These are phyloP conservation scores for Penicillium corylophilum DNA, from an alignment of 2,329 filamentous ascomycete genomes.

Conservation along the genomic window DNA sequence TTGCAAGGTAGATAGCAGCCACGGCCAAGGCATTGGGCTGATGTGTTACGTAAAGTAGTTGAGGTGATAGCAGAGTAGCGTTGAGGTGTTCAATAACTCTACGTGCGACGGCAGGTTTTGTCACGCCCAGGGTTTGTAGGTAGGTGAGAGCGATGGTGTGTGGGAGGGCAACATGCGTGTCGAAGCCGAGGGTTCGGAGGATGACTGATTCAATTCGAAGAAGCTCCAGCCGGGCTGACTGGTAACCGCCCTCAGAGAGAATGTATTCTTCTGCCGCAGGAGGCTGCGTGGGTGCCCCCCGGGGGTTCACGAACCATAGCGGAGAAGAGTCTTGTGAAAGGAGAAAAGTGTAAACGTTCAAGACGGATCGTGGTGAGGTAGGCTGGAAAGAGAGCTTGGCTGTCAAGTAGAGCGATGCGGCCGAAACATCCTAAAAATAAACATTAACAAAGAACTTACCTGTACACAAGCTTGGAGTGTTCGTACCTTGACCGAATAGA, in stretches of 20 bases:
- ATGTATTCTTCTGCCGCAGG: conserved; percentile 60
- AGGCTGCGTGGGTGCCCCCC: conserved; percentile 26
- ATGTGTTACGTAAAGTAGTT: conserved; percentile 87
- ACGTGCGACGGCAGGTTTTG: conserved; percentile 58
- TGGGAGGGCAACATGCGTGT: conserved; percentile 80
- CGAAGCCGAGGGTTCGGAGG: conserved; percentile 73
- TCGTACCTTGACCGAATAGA: conserved; percentile 44
- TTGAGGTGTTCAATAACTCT: conserved; percentile 79
- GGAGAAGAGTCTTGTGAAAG: conserved; percentile 59
- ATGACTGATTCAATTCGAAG: conserved; percentile 75
- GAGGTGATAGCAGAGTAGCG: conserved; percentile 78
- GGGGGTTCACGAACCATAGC: conserved; percentile 44
- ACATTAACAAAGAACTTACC: not conserved
- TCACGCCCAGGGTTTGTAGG: conserved; percentile 79
- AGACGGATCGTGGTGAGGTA: conserved; percentile 73
- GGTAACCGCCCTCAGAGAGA: conserved; percentile 71
- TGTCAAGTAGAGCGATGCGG: conserved; percentile 75
- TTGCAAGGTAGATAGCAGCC: conserved; percentile 86
- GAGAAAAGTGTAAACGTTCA: conserved; percentile 84
- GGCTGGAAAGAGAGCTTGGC: conserved; percentile 79
- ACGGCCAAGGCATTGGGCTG: conserved; percentile 84
- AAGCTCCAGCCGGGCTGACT: conserved; percentile 62
- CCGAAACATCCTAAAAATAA: conserved; percentile 69
- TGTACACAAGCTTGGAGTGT: not conserved
- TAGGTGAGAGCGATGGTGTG: conserved; percentile 88